Evolutionary conservation across 176 grass and related monocot genomes (phyloP), one percentile per base, ranked within the genome.

Genomic region (Cocos nucifera): DNA sequence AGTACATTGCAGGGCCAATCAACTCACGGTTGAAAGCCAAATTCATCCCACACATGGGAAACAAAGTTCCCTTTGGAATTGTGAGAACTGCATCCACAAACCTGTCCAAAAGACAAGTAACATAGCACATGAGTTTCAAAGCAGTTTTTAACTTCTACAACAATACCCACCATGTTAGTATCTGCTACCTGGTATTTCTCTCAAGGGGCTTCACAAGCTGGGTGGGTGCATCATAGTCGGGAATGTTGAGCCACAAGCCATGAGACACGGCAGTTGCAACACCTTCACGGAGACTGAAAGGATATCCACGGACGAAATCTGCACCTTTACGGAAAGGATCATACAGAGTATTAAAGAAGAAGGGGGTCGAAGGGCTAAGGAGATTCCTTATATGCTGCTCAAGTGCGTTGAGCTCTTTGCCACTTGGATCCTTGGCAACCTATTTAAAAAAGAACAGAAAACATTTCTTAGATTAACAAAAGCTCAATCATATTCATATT

Each of bases 11-110:
- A 74, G 85, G 80, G 59, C 85, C 85, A 74, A 88, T 88, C 60
- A 88, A 76, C 60, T 88, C 85, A 63, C 85, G 85, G 44, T 88
- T 67, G 58, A 88, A 88, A 0, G 85, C 85, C 62, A 88, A 76
- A 66, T 88, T 88, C 85, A 88, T 88, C 72, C 85, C 85, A 29
- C 85, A 88, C 85, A 88, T 83, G 0, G 85, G 85, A 65, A 88
- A 88, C 48, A 88, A 79, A 50, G 85, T 83, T 19, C 85, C 76
- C 73, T 71, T 88, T 0, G 85, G 85, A 44, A 88, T 73, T 23
- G 85, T 83, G 49, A 88, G 76, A 67, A 88, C 63, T 65, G 85
- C 80, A 77, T 88, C 77, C 5, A 88, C 77, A 74, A 80, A 88
- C 77, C 85, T 88, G 56, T 44, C 10, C 7, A 9, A 12, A 44